Evolutionary conservation across 2,329 filamentous ascomycete genomes (phyloP).

Genomic region (Fusarium sp.): DNA sequence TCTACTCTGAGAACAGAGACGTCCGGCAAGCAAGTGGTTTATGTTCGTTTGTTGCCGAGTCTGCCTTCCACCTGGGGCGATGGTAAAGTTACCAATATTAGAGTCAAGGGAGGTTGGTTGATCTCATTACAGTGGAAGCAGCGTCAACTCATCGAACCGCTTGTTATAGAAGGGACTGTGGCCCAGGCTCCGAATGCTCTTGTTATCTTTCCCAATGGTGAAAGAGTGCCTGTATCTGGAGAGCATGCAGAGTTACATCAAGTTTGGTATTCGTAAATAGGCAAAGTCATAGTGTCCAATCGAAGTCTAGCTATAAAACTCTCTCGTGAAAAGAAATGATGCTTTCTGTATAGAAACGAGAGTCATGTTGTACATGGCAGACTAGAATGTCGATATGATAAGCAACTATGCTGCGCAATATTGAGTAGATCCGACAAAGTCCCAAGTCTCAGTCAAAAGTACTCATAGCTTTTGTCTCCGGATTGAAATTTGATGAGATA

Average conservation of each 20-base stretch:
- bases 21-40: neutral
- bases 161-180: slow-evolving; percentile 17
- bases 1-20: slow-evolving; percentile 15
- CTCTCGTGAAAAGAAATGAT: too few species aligned
- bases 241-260: neutral
- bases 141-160: neutral
- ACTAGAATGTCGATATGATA: too few species aligned
- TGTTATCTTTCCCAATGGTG: slow-evolving; percentile 9
- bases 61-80: slow-evolving; percentile 30
- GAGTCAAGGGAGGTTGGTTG: slow-evolving; percentile 31
- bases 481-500: too few species aligned
- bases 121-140: slow-evolving; percentile 36
- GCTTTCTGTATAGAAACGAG: too few species aligned
- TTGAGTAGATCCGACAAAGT: too few species aligned
- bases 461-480: too few species aligned
- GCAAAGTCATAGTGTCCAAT: too few species aligned
- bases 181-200: slow-evolving; percentile 15
- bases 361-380: too few species aligned
- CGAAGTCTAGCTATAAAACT: too few species aligned
- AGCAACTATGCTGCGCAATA: too few species aligned
- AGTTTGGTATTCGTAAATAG: too few species aligned
- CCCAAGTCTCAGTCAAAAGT: too few species aligned
- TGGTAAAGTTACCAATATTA: slow-evolving; percentile 8
- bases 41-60: slow-evolving; percentile 39
- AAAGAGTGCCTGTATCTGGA: neutral